phyloP scores from a whole-genome alignment of 2,329 filamentous ascomycete genomes.

The Xylariaceae sp. region DNA sequence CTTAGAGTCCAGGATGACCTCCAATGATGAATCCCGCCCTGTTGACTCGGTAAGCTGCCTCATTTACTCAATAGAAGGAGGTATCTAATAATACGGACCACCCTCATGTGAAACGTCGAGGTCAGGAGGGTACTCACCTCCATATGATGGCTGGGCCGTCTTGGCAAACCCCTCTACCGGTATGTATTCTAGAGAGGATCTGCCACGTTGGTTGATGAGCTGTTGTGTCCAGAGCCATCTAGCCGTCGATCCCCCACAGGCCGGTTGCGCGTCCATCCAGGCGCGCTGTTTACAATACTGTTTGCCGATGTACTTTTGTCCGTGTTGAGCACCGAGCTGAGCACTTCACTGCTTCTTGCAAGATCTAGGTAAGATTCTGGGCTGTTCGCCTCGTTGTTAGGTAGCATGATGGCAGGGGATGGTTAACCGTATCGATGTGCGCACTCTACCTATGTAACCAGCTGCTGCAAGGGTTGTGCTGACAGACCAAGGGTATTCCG shows the following conservation, averaged over 20 bases:
- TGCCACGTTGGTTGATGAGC: slow-evolving; percentile 29
- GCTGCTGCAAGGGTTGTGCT: no score
- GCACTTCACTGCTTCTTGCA: no score
- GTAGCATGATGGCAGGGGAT: no score
- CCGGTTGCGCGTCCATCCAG: background rate
- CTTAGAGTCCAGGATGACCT: slow-evolving; percentile 6
- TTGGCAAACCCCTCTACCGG: background rate
- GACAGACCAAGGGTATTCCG: no score
- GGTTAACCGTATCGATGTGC: no score
- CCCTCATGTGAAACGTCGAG: background rate
- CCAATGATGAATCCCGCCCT: background rate
- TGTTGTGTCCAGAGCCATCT: slow-evolving; percentile 3
- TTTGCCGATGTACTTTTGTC: background rate
- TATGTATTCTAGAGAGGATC: slow-evolving; percentile 16
- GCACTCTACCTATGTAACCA: no score
- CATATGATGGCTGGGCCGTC: background rate
- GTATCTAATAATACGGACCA: no score
- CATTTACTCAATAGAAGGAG: background rate
- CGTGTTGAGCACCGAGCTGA: no score
- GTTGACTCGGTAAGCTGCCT: background rate
- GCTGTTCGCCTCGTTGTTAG: no score
- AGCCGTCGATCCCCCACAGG: background rate
- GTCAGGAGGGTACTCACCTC: background rate
- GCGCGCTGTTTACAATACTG: background rate
- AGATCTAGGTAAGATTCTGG: no score